Conservation (phyloP, 2,329 filamentous ascomycete genomes). For the Phyllosticta citrichinensis region DNA sequence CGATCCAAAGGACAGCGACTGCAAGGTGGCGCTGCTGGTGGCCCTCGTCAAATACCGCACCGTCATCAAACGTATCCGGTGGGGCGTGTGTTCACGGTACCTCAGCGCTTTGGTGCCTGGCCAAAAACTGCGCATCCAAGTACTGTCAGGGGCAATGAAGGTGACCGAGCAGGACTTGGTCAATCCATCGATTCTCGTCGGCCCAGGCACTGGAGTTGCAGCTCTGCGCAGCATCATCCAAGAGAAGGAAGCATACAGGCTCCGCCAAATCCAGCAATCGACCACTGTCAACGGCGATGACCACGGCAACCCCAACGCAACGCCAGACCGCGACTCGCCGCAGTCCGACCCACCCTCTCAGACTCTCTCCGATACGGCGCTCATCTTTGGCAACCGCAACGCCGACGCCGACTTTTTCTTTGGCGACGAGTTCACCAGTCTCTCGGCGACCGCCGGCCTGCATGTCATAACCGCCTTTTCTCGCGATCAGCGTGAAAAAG, state of each 20-base stretch:
- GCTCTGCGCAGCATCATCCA: constrained; percentile 74
- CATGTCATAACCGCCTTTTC: constrained; percentile 58
- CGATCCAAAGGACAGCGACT: constrained; percentile 17
- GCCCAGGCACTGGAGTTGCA: constrained; percentile 77
- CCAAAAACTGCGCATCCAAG: constrained; percentile 44
- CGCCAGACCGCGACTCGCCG: constrained; percentile 14
- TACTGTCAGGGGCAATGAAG: constrained; percentile 11
- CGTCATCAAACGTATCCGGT: constrained; percentile 69
- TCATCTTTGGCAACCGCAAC: constrained; percentile 84
- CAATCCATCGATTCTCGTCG: constrained; percentile 63
- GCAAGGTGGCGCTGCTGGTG: constrained; percentile 61
- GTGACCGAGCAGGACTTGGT: constrained; percentile 31
- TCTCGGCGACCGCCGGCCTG: constrained; percentile 33
- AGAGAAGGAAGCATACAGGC: constrained; percentile 39
- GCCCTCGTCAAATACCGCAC: constrained; percentile 90
- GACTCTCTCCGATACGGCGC: constrained; percentile 30
- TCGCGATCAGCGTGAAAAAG: constrained; percentile 49
- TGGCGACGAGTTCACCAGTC: constrained; percentile 46
- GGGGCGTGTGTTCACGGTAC: constrained; percentile 87
- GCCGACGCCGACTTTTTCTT: constrained; percentile 71
- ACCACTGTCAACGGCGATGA: background rate
- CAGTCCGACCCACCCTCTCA: constrained; percentile 11
- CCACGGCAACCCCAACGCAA: background rate
- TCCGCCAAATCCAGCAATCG: constrained; percentile 25
- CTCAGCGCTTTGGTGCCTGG: constrained; percentile 53